Evolutionary conservation across 768 basidiomycete genomes (phyloP), one percentile per base, ranked within the genome.

Genomic region (Tricholoma sp.): DNA sequence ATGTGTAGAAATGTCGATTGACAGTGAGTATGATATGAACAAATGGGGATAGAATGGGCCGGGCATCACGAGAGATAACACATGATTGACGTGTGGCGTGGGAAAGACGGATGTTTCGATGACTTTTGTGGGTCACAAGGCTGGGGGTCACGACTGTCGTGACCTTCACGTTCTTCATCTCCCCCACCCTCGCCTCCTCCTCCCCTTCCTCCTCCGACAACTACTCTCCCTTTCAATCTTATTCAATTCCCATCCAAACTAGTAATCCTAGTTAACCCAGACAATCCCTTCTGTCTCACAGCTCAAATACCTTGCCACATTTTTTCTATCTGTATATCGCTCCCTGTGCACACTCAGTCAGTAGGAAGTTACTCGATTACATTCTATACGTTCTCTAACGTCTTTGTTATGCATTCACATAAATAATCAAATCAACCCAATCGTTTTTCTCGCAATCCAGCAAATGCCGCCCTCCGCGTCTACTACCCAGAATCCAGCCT

Each of bases 401-500:
- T n/a, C 14, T 16, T 50, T 32, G 32, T 21, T 24, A 14, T 54
- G 18, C 22, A 57, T 55, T 41, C 14, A 18, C 37, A 56, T 56
- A 16, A 53, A 45, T 22, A 32, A 49, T 18, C 27, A 27, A 35
- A 27, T n/a, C 29, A 19, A 22, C 2, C 27, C 6, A 22, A 56
- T 56, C 29, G 29, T 19, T 56, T 5, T 10, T 12, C 49, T 50
- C 35, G 8, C 34, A 45, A 39, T n/a, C 22, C 55, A 54, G 27
- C 54, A 67, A n/a, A 76, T 76, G 75, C 70, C 76, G 12, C 72
- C 77, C 24, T 56, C 72, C 49, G 60, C 70, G 19, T 70, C 74
- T 27, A 64, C 68, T 35, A 72, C 65, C 59, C 75, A 75, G 59
- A 76, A 78, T 62, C 72, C 74, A 46, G 65, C 70, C 27, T 66